Evolutionary conservation across 1,284 basidiomycete species (phyloP), one percentile per base, ranked within the genome.

Genomic region (Austroboletus niveus): DNA sequence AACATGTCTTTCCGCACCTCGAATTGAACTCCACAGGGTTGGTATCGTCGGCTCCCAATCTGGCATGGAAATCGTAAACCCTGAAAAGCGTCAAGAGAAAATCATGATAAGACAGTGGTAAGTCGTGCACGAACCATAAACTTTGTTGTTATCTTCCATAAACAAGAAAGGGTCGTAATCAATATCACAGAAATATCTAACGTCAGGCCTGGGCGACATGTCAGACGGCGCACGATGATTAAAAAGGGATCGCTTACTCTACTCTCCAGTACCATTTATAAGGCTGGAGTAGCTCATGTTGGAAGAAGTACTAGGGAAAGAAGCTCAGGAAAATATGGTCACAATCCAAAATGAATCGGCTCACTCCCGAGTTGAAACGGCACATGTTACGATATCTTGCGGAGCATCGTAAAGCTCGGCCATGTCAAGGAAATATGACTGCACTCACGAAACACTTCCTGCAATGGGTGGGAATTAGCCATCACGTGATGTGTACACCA

Each of bases 241-340:
- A 50, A 70, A 29, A 24, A 54, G 45, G 30, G 6, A 47, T 22
- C 10, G 34, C 69, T 60, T 48, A 74, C 78, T 82, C 79, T 68
- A 92, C 84, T 63, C 85, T 75, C 92, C 92, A 94, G 69, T 94
- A 94, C 72, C 90, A 94, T 48, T 88, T 83, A 65, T 87, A 90
- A 31, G 79, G 75, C 49, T 79, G 74, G 22, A 92, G 70, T 8
- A 91, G 69, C 48, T 85, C 82, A 61, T 94, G 91, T 39, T 79
- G 76, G 72, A 84, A 93, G 72, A 92, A 89, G 71, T 84, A 89
- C 84, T 88, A 55, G 6, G 47, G 48, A 45, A 41, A 39, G 47
- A 42, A 48, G 27, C 30, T 58, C 39, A 61, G 49, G 29, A n/a
- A 38, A 42, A 29, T n/a, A 15, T 1, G 30, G 41, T 39, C 36